Evolutionary conservation across 2,329 filamentous ascomycete genomes (phyloP), one percentile per base, ranked within the genome.

Genomic region (Hymenotorrendiella dingleyae): DNA sequence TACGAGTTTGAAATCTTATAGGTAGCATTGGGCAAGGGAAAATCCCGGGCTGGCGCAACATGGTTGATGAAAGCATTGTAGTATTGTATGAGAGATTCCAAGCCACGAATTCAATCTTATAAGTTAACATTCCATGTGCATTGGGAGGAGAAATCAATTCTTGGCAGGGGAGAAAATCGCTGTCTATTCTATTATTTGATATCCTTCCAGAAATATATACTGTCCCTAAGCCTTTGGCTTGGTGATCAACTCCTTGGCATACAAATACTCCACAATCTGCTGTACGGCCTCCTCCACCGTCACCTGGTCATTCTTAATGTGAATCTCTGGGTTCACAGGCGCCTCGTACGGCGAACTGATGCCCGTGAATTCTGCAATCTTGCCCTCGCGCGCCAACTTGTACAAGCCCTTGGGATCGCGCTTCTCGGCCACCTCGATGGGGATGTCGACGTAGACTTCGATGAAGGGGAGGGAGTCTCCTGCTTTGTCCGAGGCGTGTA

Each of bases 281-380:
- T 71, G 76, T 9, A 97, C 91, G 43, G 86, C 89, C 62, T 96
- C 87, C 73, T 94, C 86, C 3, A 97, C 86, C 12, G 80, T 84
- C 60, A 81, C 78, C 72, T 91, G 75, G 60, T 88, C 80, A 34
- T 86, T 94, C 68, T 79, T 76, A 62, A 98, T 86, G 55, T 84
- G 82, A 54, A 98, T 85, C 72, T 98, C 93, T 1, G 93, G 78
- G 45, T 80, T 80, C 63, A 82, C 71, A 4, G 93, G 93, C 48
- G 80, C 86, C 76, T 98, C 93, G 64, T 98, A 98, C 2, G 93
- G 93, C 22, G 91, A 89, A 54, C 84, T 90, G 59, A 97, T 88
- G 43, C 93, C 93, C 1, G 93, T 98, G 64, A 98, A 98, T 56
- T 97, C 88, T 68, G 94, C 93, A 67, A 97, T 97, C 65, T 94